Base-by-base conservation (phyloP, 192 early-diverging fungal genomes). In the Oehlia diaphana region DNA sequence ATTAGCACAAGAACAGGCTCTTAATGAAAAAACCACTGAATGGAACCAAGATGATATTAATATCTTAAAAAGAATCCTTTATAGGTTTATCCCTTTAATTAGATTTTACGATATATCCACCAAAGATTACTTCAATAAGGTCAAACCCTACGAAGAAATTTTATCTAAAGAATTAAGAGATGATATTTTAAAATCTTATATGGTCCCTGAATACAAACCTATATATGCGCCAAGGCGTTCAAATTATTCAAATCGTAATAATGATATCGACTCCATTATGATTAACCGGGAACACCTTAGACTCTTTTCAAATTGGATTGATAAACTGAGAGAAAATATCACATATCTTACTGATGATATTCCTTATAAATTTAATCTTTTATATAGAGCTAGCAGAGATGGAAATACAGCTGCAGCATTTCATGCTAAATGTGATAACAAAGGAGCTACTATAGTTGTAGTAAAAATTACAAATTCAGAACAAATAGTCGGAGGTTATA, bases 301-400 rank as follows among this genome's bases (percentile, higher is more conserved):
- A 14, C 9, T 63, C 1, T 3, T 77, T 7, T 16, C n/a, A 13
- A 39, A 44, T 65, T 77, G 75, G 61, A 66, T 77, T n/a, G 75
- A 77, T 47, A 47, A 2, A 42, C 0, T 0, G 28, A 44, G 28
- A 28, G 63, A 39, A 16, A 14, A 16, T 3, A 7, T 0, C 7
- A 39, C n/a, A n/a, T n/a, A 39, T 31, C 1, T 1, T 31, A 1
- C 1, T 39, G 6, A 39, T 0, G 39, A 7, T 42, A 42, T 42
- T 8, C 39, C 39, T 47, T n/a, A 44, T n/a, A 42, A 3, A 9
- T 19, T 42, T 42, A 42, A 42, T 8, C 39, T 42, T 7, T 7
- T 42, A 42, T 42, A 42, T 42, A 42, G 39, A 42, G 39, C 39
- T 42, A 42, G 39, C 39, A 42, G 39, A 42, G 39, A 42, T 42